phyloP scores from a whole-genome alignment of 257 asterid genomes.

The Solanum peruvianum region DNA sequence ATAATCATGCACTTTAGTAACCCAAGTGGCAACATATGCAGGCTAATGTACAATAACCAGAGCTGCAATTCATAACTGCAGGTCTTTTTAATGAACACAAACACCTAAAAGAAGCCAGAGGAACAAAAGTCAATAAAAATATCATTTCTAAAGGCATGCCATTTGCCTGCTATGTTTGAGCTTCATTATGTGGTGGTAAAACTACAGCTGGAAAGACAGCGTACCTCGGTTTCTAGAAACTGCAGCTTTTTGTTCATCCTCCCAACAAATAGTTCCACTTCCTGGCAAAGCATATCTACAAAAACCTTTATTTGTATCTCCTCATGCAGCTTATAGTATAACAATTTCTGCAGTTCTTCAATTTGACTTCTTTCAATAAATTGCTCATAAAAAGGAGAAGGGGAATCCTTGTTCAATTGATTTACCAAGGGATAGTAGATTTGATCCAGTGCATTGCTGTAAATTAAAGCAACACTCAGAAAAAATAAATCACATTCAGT shows the following conservation, averaged over 20 bases:
- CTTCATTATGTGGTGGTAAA: neutral
- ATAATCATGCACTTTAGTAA: slow-evolving; percentile 46
- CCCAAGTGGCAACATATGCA: slow-evolving; percentile 75
- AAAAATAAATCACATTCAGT: slow-evolving; percentile 1
- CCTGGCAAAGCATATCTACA: slow-evolving; percentile 40
- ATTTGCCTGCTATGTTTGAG: neutral
- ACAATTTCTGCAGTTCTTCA: slow-evolving; percentile 41
- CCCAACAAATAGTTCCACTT: slow-evolving; percentile 37
- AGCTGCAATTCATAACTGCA: slow-evolving; percentile 53
- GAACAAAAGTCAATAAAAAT: slow-evolving; percentile 18
- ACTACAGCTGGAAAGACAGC: neutral
- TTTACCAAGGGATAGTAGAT: slow-evolving; percentile 39
- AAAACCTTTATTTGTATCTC: slow-evolving; percentile 26
- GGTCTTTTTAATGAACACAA: slow-evolving; percentile 36
- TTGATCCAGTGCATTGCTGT: slow-evolving; percentile 68
- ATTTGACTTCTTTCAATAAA: slow-evolving; percentile 48
- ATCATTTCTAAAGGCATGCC: neutral
- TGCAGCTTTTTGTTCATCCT: slow-evolving; percentile 31
- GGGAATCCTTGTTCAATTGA: slow-evolving; percentile 23
- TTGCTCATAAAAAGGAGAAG: slow-evolving; percentile 15
- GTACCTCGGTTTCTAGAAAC: slow-evolving; percentile 63
- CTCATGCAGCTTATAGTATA: slow-evolving; percentile 31
- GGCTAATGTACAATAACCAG: slow-evolving; percentile 56
- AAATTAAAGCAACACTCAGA: neutral
- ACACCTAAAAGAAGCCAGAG: slow-evolving; percentile 48